Base-by-base conservation (phyloP, 768 basidiomycete species). In the Amanita jacksonii region DNA sequence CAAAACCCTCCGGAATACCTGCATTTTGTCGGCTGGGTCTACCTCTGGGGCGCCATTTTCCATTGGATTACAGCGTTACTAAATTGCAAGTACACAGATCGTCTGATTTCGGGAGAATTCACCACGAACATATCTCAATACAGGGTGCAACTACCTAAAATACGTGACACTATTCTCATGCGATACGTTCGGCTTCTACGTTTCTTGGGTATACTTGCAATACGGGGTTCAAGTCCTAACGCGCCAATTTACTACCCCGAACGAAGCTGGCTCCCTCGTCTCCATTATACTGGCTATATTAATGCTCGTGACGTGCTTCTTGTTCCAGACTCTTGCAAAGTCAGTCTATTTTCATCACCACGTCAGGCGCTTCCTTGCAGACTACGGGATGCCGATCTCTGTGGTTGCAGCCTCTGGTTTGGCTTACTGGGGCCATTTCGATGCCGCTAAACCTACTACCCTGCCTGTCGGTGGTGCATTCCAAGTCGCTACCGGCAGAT, bases 101-200 rank as follows among this genome's bases (percentile, higher is more conserved):
- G 42, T 25, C 8, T 8, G 4, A 31, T 9, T 43, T 16, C 9
- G 20, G 13, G 12, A 10, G 32, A 18, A 5, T 20, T 33, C n/a
- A 13, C 22, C 12, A 13, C 20, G 8, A 9, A n/a, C 9, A 6
- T 28, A 3, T 23, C n/a, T n/a, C 13, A 18, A 8, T 10, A 10
- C 45, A 87, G 85, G 79, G 70, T 86, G 85, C 52, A 84, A 86
- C 56, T 84, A 88, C 51, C 70, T 94, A 31, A 77, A 73, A 72
- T 88, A 89, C 52, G 88, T 92, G 19, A 92, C 90, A 0, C 68
- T 86, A 5, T 92, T 93, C 61, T 82, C 89, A 16, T 92, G 89
- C 57, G 89, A 92, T 52, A 90, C 86, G 0, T 93, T 92, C 52
- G 89, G 90, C 1, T 93, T 91, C 62, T 93, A 91, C 58, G 88